Evolutionary conservation across 495 filamentous ascomycete species (phyloP), one percentile per base, ranked within the genome.

Genomic region (Neurospora hispaniola): DNA sequence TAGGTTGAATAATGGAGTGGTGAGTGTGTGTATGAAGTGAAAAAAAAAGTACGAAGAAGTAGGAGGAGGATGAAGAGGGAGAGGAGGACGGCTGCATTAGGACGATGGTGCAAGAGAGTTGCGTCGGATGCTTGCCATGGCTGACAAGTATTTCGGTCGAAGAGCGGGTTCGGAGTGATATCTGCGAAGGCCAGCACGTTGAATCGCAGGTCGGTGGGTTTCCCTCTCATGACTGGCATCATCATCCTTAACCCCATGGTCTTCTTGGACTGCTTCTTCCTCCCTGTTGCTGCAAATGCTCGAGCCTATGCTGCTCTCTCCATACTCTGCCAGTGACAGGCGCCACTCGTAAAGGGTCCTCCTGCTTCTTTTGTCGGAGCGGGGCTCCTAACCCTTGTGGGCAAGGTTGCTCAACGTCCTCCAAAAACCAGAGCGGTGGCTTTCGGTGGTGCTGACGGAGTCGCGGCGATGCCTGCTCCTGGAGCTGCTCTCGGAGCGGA

Each of bases 391-490:
- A 14, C 54, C 54, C 54, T 74, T 71, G 73, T 74, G 71, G 18
- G 40, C 69, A 38, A 71, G 43, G 27, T 77, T 76, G 75, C 71
- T 76, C 20, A 81, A 71, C 31, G 76, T 74, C 41, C 72, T 75
- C 73, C 78, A 75, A 66, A 81, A 73, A 27, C 77, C 77, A 43
- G 76, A 78, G 35, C 70, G 73, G 9, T 31, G 39, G 71, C 77
- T 78, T 46, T 73, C 77, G 27, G 31, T 69, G 40, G 75, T 79
- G 79, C 81, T 81, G 66, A 70, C 62, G 4, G 80, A 77, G 74
- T 83, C 76, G 68, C 79, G 70, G 73, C 77, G 80, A 71, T 77
- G 62, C 72, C 74, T 70, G 76, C 77, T 80, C 11, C 70, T 75
- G 10, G 73, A 75, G 54, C 77, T 80, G 27, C 72, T 40, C 72